These are phyloP conservation scores for Suhomyces ambrosiae DNA, from an alignment of 1,139 yeast species.

Conservation along the genomic window DNA sequence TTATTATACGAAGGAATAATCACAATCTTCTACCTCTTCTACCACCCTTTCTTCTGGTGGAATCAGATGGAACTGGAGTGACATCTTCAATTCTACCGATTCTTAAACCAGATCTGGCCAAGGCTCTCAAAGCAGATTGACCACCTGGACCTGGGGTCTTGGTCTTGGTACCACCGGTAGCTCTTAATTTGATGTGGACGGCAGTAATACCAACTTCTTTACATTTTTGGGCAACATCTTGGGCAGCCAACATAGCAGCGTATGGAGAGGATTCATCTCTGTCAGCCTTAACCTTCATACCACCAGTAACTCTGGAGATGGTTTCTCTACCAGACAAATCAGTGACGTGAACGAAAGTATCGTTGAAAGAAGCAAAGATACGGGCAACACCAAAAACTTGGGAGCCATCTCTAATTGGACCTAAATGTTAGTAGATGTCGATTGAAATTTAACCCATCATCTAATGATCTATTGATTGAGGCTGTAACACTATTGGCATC, in stretches of 20 bases:
- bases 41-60: slow-evolving; percentile 99
- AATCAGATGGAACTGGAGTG: slow-evolving; percentile 99
- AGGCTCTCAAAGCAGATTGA: slow-evolving; percentile 99
- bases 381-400: slow-evolving; percentile 99
- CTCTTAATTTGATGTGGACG: slow-evolving; percentile 99
- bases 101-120: slow-evolving; percentile 99
- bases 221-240: slow-evolving; percentile 98
- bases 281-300: slow-evolving; percentile 99
- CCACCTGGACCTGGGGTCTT: slow-evolving; percentile 99
- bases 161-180: slow-evolving; percentile 99
- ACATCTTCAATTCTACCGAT: slow-evolving; percentile 99
- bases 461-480: too few relatives aligned
- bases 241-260: slow-evolving; percentile 99
- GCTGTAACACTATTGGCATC: too few relatives aligned
- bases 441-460: neutral
- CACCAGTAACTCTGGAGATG: slow-evolving; percentile 99
- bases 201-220: slow-evolving; percentile 99
- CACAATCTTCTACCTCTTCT: slow-evolving; percentile 99
- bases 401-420: slow-evolving; percentile 93
- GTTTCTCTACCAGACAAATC: slow-evolving; percentile 99
- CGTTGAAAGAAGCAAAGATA: slow-evolving; percentile 99
- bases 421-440: slow-evolving; percentile 38
- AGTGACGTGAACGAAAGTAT: slow-evolving; percentile 99
- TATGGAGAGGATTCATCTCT: slow-evolving; percentile 99
- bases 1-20: slow-evolving; percentile 24